Evolutionary conservation across 2,329 filamentous ascomycete species (phyloP).

Genomic region (Fusarium buxicola): DNA sequence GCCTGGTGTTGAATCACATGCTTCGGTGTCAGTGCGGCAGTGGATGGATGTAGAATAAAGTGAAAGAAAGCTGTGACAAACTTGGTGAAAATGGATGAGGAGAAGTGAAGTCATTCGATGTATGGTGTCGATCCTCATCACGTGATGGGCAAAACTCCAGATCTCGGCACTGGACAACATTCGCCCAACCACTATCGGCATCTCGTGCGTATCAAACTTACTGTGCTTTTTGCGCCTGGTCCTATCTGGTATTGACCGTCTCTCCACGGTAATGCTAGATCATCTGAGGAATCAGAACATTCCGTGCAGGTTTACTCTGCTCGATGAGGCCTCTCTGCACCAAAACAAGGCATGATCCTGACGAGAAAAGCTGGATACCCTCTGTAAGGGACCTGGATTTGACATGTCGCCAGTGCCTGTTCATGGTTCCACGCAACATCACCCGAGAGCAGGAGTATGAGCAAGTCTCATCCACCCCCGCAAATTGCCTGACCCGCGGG

Average conservation of each 20-base stretch:
- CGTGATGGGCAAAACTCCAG: neutral
- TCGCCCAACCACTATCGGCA: constrained; percentile 1
- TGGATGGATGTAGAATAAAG: no score
- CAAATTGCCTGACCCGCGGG: constrained; percentile 11
- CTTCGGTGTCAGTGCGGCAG: neutral
- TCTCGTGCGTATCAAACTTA: neutral
- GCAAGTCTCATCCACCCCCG: constrained; percentile 11
- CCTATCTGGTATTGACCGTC: neutral
- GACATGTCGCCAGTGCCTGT: neutral
- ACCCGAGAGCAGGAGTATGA: constrained; percentile 7
- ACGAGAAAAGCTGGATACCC: neutral
- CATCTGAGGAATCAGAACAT: constrained; percentile 1
- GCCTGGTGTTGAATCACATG: neutral
- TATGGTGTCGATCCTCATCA: constrained; percentile 3
- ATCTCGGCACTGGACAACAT: constrained; percentile 9
- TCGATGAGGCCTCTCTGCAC: neutral
- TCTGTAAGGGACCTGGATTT: neutral
- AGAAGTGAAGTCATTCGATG: neutral
- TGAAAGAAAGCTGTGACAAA: no score
- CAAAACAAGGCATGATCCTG: neutral
- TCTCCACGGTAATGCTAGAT: neutral
- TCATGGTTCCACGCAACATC: constrained; percentile 13
- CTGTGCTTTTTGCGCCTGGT: neutral
- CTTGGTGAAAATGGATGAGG: no score
- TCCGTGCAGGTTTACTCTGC: constrained; percentile 2